Base-by-base conservation (phyloP, 176 grass and related monocot species). In the Raddia distichophylla region DNA sequence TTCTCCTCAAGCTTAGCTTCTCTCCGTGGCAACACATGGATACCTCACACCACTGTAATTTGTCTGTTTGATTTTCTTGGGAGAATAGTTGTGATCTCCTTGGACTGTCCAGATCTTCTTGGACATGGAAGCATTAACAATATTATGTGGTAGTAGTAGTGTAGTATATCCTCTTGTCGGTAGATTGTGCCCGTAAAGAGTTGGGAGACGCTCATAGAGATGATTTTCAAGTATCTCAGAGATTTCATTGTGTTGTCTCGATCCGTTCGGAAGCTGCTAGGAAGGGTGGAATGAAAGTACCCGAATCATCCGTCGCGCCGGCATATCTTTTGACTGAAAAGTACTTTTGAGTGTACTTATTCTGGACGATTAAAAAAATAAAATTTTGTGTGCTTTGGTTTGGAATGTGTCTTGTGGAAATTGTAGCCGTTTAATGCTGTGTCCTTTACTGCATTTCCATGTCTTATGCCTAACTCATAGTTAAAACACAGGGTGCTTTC, bases 261-360 rank as follows among this genome's bases (percentile, higher is more conserved):
- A 61, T 86, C 6, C 9, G 14, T 74, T 79, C 12, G 53, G 68
- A 86, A 90, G 74, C 62, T 86, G 79, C 84, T 90, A 74, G 74
- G 88, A 83, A 90, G 66, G 79, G 86, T 47, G 84, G 79, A 62
- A 86, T 79, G 78, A 78, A 27, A 27, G 61, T 67, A 73, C 12
- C 53, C 60, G 73, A 60, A 86, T 82, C 73, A 86, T 82, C 87
- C 37, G 52, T 73, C 66, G 43, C 16, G 66, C 60, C 44, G 33
- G 83, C 52, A 56, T 73, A 86, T 82, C 83, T 86, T 90, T 90
- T 78, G 88, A 86, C 88, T 65, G n/a, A n/a, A 73, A 86, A 90
- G 53, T 73, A 78, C 67, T 86, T 86, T 72, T 67, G 19, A 67
- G 60, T 77, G 83, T 82, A 82, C 88, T 86, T 73, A 70, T 46